A percentile compares a stretch with the other conserved stretches of the same genome.
These are phyloP conservation scores for Lentinula aciculospora DNA, from an alignment of 768 basidiomycete species.

Conservation along the genomic window DNA sequence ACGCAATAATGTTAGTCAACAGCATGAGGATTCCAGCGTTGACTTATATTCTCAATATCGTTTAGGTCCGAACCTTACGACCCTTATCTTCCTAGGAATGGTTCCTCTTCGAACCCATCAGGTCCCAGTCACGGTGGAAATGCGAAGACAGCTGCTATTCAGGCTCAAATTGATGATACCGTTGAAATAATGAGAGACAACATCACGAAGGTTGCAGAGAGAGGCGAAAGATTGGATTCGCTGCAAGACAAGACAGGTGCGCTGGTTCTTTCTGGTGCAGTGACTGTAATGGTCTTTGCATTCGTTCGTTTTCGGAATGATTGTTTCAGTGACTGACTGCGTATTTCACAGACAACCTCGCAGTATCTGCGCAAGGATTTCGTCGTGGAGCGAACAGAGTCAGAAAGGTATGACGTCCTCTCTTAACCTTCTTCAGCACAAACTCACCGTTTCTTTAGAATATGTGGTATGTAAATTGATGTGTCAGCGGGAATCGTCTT, in stretches of 20 bases:
- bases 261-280: not conserved
- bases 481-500: not conserved
- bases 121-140: constrained; percentile 48
- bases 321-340: not conserved
- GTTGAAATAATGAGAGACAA: constrained; percentile 98
- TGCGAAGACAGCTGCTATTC: constrained; percentile 90
- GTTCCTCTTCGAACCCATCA: constrained; percentile 53
- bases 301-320: not conserved
- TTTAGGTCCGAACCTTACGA: constrained; percentile 96
- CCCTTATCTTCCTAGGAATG: constrained; percentile 91
- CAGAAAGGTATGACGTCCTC: constrained; percentile 29
- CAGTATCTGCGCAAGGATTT: constrained; percentile 99
- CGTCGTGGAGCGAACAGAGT: constrained; percentile 95
- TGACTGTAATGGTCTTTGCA: not conserved
- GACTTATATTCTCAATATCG: constrained; percentile 12
- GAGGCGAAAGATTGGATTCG: constrained; percentile 90
- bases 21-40: constrained; percentile 2
- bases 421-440: not conserved
- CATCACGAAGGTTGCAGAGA: constrained; percentile 91
- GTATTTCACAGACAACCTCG: constrained; percentile 72
- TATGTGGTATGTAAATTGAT: constrained; percentile 69
- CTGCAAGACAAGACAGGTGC: constrained; percentile 97
- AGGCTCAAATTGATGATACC: constrained; percentile 95
- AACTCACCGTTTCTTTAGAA: constrained; percentile 43
- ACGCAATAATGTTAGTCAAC: constrained; percentile 35